phyloP scores from a whole-genome alignment of 352 stramenopile species.

The Stramenopiles sp. region DNA sequence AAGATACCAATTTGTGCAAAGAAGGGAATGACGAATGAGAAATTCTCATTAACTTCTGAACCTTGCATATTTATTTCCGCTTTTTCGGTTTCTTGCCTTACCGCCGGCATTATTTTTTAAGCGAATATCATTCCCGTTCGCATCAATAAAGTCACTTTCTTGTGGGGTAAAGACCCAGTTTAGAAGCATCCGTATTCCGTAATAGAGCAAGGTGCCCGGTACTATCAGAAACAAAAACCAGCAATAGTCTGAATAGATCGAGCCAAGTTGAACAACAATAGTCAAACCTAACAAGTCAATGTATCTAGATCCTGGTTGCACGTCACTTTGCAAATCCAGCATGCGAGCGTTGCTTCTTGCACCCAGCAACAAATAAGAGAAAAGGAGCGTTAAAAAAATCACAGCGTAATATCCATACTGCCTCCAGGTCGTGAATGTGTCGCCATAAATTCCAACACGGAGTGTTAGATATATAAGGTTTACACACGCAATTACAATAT shows the following conservation, averaged over 20 bases:
- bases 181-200: conserved; percentile 41
- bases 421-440: background rate
- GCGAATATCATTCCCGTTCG: background rate
- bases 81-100: background rate
- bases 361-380: background rate
- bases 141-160: conserved; percentile 20
- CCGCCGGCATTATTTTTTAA: background rate
- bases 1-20: too few species aligned
- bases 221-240: conserved; percentile 52
- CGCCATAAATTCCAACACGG: background rate
- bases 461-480: background rate
- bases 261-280: conserved; percentile 45
- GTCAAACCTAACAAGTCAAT: conserved; percentile 60
- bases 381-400: background rate
- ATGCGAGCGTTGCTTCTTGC: background rate
- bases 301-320: background rate
- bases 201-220: conserved; percentile 51
- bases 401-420: background rate
- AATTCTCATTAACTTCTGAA: background rate
- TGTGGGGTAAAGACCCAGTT: conserved; percentile 56
- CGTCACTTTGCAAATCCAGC: background rate
- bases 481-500: background rate
- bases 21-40: too few species aligned
- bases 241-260: conserved; percentile 57
- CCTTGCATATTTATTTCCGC: background rate